Evolutionary conservation across 331 rosid genomes (phyloP).

Genomic region (Acacia concinna): DNA sequence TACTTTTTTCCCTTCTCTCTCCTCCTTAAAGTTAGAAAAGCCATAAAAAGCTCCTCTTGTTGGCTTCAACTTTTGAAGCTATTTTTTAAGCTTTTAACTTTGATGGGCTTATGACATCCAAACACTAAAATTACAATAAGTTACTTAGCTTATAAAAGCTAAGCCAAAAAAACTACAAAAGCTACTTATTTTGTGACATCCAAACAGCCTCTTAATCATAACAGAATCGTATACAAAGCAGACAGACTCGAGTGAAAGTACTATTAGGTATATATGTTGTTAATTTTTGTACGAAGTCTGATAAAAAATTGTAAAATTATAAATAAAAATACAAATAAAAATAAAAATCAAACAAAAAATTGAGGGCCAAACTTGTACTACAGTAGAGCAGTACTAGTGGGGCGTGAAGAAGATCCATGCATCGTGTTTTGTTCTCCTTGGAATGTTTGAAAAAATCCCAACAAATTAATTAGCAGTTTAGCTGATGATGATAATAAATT

Average conservation of each 20-base stretch:
- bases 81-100: no score
- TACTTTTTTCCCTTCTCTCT: no score
- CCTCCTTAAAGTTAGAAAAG: no score
- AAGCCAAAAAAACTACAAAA: no score
- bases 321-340: neutral
- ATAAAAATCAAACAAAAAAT: neutral
- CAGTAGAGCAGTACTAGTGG: neutral
- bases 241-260: neutral
- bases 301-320: neutral
- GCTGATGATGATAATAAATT: neutral
- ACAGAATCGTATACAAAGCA: neutral
- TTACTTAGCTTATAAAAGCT: no score
- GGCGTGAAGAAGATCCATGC: neutral
- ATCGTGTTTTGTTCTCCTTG: slow-evolving; percentile 2
- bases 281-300: neutral
- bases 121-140: no score
- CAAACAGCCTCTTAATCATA: no score
- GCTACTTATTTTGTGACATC: no score
- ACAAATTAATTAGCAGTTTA: neutral
- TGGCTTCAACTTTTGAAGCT: no score
- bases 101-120: no score
- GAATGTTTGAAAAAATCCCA: neutral
- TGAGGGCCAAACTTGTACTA: neutral
- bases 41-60: no score
- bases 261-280: neutral